Base-by-base conservation (phyloP, 768 basidiomycete genomes). In the Russula griseocarnosa region DNA sequence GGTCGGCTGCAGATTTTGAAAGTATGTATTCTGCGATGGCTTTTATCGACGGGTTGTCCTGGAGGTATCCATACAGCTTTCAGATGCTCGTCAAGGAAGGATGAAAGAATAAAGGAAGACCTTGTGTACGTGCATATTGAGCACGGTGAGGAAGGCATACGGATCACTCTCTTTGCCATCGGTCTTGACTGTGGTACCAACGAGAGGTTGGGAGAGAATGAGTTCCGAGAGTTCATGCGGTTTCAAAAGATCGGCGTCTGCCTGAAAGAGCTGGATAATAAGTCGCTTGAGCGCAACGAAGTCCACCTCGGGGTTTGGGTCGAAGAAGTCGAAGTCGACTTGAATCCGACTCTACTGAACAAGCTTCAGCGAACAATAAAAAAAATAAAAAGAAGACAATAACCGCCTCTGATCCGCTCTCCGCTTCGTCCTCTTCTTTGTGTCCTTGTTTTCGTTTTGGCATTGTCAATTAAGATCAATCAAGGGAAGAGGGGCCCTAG, bases 311-410 rank as follows among this genome's bases (percentile, higher is more conserved):
- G 90, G 84, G 68, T 90, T 87, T 7, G 92, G 86, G 73, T 92
- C 87, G 80, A 92, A 95, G 73, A 97, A 98, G 68, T 97, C 94
- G 71, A 98, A 98, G 71, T 89, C 87, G 68, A 95, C 88, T 74
- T 95, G 83, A 76, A 95, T 81, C 70, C 88, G 81, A 71, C 79
- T 82, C 82, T 85, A 77, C 76, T 74, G 70, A 65, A 70, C 58
- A 54, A 60, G 38, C 36, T 60, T 59, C 13, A 51, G 55, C 11
- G 50, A 32, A 47, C 32, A 42, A 28, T 28, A 34, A 16, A 44
- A 18, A n/a, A 18, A n/a, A 32, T 14, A 28, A 67, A 70, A 73
- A 70, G 49, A 72, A 63, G 22, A 36, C 74, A 76, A 80, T 66
- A 74, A 79, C 80, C 55, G 71, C 74, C 66, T 79, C 79, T 50